Base-by-base conservation (phyloP, 2,329 filamentous ascomycete genomes). In the Alternaria gaisen region DNA sequence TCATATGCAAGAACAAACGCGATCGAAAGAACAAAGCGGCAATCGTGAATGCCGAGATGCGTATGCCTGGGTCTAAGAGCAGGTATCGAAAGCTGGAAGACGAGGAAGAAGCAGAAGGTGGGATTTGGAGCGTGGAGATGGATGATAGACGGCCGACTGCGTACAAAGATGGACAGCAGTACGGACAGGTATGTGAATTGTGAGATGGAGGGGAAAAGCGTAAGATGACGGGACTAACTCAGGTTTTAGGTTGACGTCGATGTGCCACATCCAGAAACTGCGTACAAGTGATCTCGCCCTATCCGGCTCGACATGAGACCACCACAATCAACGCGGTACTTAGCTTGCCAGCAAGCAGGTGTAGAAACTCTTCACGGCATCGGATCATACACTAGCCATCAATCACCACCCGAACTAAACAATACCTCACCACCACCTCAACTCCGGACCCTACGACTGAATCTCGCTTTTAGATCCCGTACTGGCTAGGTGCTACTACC, bases 51-150 rank as follows among this genome's bases (percentile, higher is more conserved):
- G 43, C 51, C 16, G 51, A 50, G 9, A 55, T 48, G n/a, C 20
- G n/a, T 14, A 50, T 46, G 42, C 51, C 56, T 3, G 51, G 56
- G 3, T 16, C 42, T n/a, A 46, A 58, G 43, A 43, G 56, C 8
- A 3, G n/a, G 36, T 59, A 59, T 20, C 36, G 53, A 5, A 59
- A 55, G 28, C 16, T 59, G 5, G 56, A 59, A 2, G 56, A 59
- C 4, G 51, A 59, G 8, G 51, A 59, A 30, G 53, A 40, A n/a
- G 51, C 18, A 24, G 40, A 42, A 22, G 40, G 53, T 28, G 56
- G 42, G 3, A 36, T 55, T 10, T 59, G 56, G 56, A 59, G 51
- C 48, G 56, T 53, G 1, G 56, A 59, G 28, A 50, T 59, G 51
- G 56, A 59, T 43, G 56, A 59, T 12, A 40, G 56, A 12, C 36